Evolutionary conservation across 129 eudicot species (phyloP).

Genomic region (Apium graveolens): DNA sequence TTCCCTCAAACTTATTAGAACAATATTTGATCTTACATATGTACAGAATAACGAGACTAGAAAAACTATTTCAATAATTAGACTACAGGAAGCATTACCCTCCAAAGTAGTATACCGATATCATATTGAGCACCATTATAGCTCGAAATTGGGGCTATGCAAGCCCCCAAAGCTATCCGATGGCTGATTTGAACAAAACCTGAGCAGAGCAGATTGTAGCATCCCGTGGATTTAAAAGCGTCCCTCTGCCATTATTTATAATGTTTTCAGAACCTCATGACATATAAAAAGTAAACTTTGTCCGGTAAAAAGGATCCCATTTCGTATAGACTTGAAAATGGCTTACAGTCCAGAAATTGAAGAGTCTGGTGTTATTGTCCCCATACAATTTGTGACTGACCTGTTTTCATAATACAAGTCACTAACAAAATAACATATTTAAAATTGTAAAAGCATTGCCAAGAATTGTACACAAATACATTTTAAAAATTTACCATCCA

Average conservation of each 20-base stretch:
- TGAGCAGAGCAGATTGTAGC: constrained; percentile 75
- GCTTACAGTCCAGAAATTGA: constrained; percentile 95
- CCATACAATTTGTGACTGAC: constrained; percentile 80
- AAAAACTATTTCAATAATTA: not conserved
- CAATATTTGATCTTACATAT: not conserved
- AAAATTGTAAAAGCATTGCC: not conserved
- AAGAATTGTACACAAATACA: not conserved
- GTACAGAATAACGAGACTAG: not conserved
- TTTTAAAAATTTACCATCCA: constrained; percentile 51
- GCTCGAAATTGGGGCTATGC: constrained; percentile 53
- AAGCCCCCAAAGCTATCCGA: constrained; percentile 68
- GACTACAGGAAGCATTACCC: constrained; percentile 30
- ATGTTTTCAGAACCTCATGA: not conserved
- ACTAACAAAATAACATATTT: not conserved
- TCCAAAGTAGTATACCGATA: constrained; percentile 71
- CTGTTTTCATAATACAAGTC: constrained; percentile 28
- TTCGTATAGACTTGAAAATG: not conserved
- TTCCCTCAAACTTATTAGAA: not conserved
- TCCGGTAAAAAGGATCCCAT: no score
- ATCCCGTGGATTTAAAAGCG: constrained; percentile 71
- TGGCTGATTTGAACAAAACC: constrained; percentile 66
- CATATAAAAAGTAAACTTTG: not conserved
- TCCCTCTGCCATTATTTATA: constrained; percentile 50
- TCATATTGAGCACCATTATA: constrained; percentile 59
- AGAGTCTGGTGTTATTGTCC: constrained; percentile 77